These are phyloP conservation scores for Lichtheimia ornata DNA, from an alignment of 371 early-diverging fungal species.

Conservation along the genomic window DNA sequence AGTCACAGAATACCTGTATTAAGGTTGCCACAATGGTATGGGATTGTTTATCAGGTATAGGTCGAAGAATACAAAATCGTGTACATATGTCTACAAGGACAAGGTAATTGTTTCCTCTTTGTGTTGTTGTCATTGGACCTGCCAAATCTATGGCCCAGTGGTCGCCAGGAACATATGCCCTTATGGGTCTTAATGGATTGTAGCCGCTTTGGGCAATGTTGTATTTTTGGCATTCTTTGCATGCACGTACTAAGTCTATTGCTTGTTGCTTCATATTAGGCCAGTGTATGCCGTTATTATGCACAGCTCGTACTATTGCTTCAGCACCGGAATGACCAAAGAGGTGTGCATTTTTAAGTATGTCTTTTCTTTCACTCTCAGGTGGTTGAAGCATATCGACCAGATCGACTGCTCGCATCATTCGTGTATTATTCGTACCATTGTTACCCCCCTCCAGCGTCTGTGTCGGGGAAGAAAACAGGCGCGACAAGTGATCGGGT, in stretches of 20 bases:
- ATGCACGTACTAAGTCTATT: too few species aligned
- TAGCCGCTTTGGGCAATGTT: conserved; percentile 4
- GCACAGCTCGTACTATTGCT: too few species aligned
- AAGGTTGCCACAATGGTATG: not conserved
- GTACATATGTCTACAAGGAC: not conserved
- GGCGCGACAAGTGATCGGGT: conserved; percentile 19
- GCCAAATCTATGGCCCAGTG: conserved; percentile 16
- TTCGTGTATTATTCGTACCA: conserved; percentile 12
- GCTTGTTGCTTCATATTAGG: too few species aligned
- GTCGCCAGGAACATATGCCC: conserved; percentile 15
- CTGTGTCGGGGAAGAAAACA: conserved; percentile 5
- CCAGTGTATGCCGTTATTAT: too few species aligned
- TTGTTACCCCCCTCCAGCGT: conserved; percentile 19
- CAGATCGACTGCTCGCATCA: conserved; percentile 16
- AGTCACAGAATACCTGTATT: not conserved
- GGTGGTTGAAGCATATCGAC: too few species aligned
- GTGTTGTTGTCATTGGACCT: not conserved
- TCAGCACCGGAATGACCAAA: too few species aligned
- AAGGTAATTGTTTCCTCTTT: conserved; percentile 12
- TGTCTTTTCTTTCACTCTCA: too few species aligned
- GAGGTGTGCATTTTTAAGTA: too few species aligned
- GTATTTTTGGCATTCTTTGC: too few species aligned
- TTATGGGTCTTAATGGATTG: conserved; percentile 17
- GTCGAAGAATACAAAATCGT: not conserved
- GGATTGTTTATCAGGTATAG: not conserved